phyloP scores from a whole-genome alignment of 2,329 filamentous ascomycete genomes.

The Stemphylium beticola region DNA sequence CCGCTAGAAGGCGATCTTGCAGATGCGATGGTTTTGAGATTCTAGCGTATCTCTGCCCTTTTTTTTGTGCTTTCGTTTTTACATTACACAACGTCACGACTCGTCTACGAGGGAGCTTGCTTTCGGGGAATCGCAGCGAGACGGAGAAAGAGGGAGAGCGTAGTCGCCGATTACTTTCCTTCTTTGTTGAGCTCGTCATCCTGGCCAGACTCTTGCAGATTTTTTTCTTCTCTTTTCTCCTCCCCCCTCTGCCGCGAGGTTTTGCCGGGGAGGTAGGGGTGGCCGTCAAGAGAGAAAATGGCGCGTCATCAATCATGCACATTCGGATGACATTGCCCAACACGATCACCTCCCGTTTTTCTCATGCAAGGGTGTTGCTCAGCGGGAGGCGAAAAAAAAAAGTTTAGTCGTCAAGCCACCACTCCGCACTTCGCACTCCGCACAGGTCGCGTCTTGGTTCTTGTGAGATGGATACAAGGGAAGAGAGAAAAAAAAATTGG shows the following conservation, averaged over 20 bases:
- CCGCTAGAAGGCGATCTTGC: slow-evolving; percentile 37
- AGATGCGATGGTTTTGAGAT: slow-evolving; percentile 25
- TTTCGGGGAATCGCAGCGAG: background rate
- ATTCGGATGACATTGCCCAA: slow-evolving; percentile 14
- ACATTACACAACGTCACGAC: background rate
- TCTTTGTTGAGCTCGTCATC: slow-evolving; percentile 14
- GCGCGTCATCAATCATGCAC: slow-evolving; percentile 10
- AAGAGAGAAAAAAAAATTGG: background rate
- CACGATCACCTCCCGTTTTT: slow-evolving; percentile 1
- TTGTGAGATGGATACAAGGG: background rate
- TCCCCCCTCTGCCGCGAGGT: slow-evolving; percentile 3
- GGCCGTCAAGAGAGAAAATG: background rate
- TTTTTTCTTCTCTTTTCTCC: slow-evolving; percentile 1
- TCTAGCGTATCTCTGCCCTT: slow-evolving; percentile 20
- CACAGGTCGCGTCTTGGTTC: background rate
- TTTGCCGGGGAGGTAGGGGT: slow-evolving; percentile 9
- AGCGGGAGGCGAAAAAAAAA: background rate
- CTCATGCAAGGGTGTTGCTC: background rate
- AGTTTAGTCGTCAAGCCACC: background rate
- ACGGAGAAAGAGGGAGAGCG: background rate
- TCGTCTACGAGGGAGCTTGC: too few species aligned
- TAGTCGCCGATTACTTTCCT: background rate
- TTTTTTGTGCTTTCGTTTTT: background rate
- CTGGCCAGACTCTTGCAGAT: slow-evolving; percentile 8
- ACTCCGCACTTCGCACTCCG: background rate